A percentile compares a stretch with the other conserved stretches of the same genome.
Conservation (phyloP, 257 asterid genomes). For the Ilex aquifolium region DNA sequence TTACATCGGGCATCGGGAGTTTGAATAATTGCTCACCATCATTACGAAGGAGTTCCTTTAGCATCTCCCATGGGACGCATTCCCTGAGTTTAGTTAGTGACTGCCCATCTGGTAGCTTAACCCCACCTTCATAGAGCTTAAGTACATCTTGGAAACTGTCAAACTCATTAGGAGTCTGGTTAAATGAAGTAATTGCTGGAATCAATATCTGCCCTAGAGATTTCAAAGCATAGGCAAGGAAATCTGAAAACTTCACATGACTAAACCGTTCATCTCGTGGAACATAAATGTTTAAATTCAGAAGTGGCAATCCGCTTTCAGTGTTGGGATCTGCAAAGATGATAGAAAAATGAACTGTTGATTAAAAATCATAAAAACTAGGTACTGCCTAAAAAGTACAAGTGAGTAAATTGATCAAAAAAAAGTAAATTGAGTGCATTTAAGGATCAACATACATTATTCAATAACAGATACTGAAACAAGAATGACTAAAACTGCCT, state of each 20-base stretch:
- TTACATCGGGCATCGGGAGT: constrained; percentile 77
- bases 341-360: background rate
- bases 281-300: constrained; percentile 57
- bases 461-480: background rate
- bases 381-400: too few relatives aligned
- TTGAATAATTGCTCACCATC: constrained; percentile 60
- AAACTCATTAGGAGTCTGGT: constrained; percentile 78
- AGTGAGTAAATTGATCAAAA: too few relatives aligned
- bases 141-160: constrained; percentile 72
- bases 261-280: constrained; percentile 79
- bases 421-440: too few relatives aligned
- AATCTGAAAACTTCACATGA: constrained; percentile 75
- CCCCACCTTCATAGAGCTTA: constrained; percentile 53
- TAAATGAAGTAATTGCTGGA: constrained; percentile 63
- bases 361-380: too few relatives aligned
- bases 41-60: constrained; percentile 55
- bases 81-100: constrained; percentile 30
- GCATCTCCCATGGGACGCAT: constrained; percentile 59
- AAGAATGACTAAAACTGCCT: background rate
- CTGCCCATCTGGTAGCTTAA: constrained; percentile 46
- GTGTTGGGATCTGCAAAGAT: constrained; percentile 53
- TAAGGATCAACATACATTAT: background rate
- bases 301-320: constrained; percentile 57
- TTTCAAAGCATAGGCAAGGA: constrained; percentile 66
- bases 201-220: constrained; percentile 70